Base-by-base conservation (phyloP, 352 stramenopile genomes). In the Phytophthora constricta region DNA sequence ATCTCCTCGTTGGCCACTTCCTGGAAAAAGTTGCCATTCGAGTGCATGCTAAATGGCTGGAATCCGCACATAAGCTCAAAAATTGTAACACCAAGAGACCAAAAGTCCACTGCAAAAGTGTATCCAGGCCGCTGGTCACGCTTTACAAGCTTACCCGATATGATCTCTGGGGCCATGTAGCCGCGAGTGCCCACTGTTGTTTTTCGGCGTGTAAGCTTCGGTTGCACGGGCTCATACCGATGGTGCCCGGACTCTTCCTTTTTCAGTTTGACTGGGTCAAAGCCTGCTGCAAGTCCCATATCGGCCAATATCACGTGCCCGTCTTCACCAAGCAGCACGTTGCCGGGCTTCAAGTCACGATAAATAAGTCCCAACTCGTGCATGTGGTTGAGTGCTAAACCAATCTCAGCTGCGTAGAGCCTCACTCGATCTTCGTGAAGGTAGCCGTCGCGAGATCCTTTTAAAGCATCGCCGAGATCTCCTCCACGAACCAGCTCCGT, bases 121-220 rank as follows among this genome's bases (percentile, higher is more conserved):
- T 95, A 95, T 4, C 89, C 89, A 3, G 84, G 81, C 2, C 85
- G 83, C 66, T 96, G 83, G 25, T 91, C 80, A 20, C 86, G 78
- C 52, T 90, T 88, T 37, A 94, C 76, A n/a, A 91, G 71, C 58
- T 96, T 92, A 26, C 91, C 86, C 0, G 84, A 91, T 26, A 96
- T 93, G 65, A 97, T 95, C 63, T 97, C 91, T 3, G 89, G 90
- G n/a, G 89, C 89, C 90, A 97, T 96, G 73, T 97, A 97, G 2
- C 90, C 91, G 59, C 90, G 80, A 10, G 90, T 97, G 4, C 91
- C 91, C 22, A 97, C 92, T 3, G 84, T 92, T 11, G 83, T 93
- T 74, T 92, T 94, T 23, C 84, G 67, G 19, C 83, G 76, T n/a
- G 77, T 90, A 23, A 89, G 65, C 39, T 88, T 89, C 2, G 85